A percentile compares a stretch with the other conserved stretches of the same genome.
phyloP scores from a whole-genome alignment of 495 filamentous ascomycete species.

The Penicillium psychrofluorescens region DNA sequence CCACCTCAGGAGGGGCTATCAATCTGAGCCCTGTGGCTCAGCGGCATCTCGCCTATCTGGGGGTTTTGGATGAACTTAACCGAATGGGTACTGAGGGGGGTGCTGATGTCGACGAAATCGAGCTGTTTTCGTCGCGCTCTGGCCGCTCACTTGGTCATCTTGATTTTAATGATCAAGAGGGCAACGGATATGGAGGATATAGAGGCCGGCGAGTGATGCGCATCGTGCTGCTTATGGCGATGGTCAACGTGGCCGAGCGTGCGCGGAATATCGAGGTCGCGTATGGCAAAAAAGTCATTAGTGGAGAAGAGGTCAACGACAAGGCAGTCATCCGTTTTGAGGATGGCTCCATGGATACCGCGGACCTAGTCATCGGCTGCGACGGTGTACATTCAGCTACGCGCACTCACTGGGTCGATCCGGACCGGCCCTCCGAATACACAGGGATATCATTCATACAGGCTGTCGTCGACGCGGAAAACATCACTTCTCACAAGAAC shows the following conservation, averaged over 20 bases:
- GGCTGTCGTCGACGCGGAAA: constrained; percentile 29
- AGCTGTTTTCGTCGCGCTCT: constrained; percentile 43
- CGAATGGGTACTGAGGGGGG: constrained; percentile 35
- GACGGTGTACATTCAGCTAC: constrained; percentile 59
- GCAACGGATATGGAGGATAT: constrained; percentile 33
- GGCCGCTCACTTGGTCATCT: constrained; percentile 36
- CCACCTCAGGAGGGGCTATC: constrained; percentile 53
- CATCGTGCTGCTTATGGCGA: constrained; percentile 34
- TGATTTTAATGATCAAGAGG: constrained; percentile 30
- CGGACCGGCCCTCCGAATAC: constrained; percentile 41
- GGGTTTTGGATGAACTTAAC: constrained; percentile 39
- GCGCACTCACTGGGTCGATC: constrained; percentile 47
- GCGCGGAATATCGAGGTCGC: constrained; percentile 27
- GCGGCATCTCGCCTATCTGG: constrained; percentile 48
- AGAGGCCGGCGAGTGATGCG: constrained; percentile 43
- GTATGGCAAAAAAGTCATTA: constrained; percentile 33
- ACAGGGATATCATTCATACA: constrained; percentile 50
- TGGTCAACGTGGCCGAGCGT: constrained; percentile 38
- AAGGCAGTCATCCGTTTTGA: constrained; percentile 42
- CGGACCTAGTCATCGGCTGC: constrained; percentile 52
- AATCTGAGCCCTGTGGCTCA: constrained; percentile 57
- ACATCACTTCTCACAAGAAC: constrained; percentile 22
- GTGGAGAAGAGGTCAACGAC: constrained; percentile 29
- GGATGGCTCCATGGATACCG: constrained; percentile 38
- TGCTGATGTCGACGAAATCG: constrained; percentile 47